Percentiles rank a stretch among this genome's conserved stretches.
Conservation (phyloP, 257 asterid species). For the Vinca minor region DNA sequence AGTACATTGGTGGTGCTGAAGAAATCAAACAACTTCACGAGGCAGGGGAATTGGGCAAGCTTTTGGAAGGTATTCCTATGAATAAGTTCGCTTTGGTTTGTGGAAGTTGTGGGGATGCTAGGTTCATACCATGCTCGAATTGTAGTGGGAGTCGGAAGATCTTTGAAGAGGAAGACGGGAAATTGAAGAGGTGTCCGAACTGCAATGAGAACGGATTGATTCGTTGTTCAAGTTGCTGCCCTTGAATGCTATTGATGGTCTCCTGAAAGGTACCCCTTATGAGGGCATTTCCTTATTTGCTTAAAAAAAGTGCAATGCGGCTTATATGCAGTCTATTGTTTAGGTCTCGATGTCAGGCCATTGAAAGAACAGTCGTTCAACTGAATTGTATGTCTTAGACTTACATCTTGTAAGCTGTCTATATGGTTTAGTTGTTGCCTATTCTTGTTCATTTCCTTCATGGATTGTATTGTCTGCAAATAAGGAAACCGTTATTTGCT, state of each 20-base stretch:
- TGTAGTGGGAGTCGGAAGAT: conserved; percentile 81
- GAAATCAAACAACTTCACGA: conserved; percentile 73
- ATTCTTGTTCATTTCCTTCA: conserved; percentile 14
- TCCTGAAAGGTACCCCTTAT: background rate
- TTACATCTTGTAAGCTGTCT: conserved; percentile 10
- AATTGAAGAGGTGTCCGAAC: conserved; percentile 49
- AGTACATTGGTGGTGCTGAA: conserved; percentile 65
- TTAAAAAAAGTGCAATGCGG: conserved; percentile 1
- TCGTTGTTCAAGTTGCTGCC: conserved; percentile 69
- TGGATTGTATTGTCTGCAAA: conserved; percentile 7
- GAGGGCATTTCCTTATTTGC: background rate
- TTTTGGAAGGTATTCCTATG: conserved; percentile 52
- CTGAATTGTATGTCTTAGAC: conserved; percentile 9
- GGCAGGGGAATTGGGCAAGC: conserved; percentile 53
- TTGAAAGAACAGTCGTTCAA: background rate
- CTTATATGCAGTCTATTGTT: background rate
- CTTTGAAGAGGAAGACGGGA: conserved; percentile 53
- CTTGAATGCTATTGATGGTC: conserved; percentile 24
- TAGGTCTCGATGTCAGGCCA: conserved; percentile 1
- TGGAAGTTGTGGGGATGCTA: conserved; percentile 75
- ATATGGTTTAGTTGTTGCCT: conserved; percentile 4
- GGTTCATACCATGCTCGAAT: conserved; percentile 68
- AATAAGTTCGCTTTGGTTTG: conserved; percentile 49
- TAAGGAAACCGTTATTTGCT: conserved; percentile 6
- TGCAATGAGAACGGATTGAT: too few relatives aligned